phyloP scores from a whole-genome alignment of 768 basidiomycete species.

The Suillus clintonianus region DNA sequence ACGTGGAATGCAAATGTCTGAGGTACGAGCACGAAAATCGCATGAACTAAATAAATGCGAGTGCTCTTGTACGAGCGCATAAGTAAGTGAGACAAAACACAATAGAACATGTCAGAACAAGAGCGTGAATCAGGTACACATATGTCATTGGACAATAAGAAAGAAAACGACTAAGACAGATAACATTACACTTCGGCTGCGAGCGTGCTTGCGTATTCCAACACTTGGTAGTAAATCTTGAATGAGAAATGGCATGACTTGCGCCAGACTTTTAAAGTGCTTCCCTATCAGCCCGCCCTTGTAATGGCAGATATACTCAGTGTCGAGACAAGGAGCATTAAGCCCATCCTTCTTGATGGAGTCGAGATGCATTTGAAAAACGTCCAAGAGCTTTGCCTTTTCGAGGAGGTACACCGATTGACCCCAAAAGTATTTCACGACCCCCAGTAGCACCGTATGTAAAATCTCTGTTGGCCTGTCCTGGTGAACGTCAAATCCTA shows the following conservation, averaged over 20 bases:
- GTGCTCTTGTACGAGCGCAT: too few species aligned
- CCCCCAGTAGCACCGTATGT: slow-evolving; percentile 35
- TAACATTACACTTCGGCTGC: too few species aligned
- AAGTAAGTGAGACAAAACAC: too few species aligned
- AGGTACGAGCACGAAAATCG: too few species aligned
- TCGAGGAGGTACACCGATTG: slow-evolving; percentile 23
- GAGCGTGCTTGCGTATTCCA: too few species aligned
- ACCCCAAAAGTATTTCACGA: slow-evolving; percentile 35
- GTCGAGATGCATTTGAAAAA: slow-evolving; percentile 25
- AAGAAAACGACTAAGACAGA: too few species aligned
- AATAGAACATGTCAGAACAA: too few species aligned
- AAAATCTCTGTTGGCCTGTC: slow-evolving; percentile 37
- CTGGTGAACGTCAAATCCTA: slow-evolving; percentile 22
- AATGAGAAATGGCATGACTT: slow-evolving; percentile 30
- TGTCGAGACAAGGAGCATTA: slow-evolving; percentile 20
- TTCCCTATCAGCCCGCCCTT: slow-evolving; percentile 32
- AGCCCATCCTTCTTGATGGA: slow-evolving; percentile 28
- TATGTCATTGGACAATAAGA: too few species aligned
- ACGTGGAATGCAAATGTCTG: too few species aligned
- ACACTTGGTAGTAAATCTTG: slow-evolving; percentile 36
- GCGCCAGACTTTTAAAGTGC: slow-evolving; percentile 33
- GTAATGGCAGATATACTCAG: slow-evolving; percentile 35
- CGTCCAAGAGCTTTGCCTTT: slow-evolving; percentile 15
- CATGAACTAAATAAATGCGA: too few species aligned
- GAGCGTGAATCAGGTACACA: too few species aligned